These are phyloP conservation scores for Curvularia lunata DNA, from an alignment of 2,329 filamentous ascomycete genomes.

Conservation along the genomic window DNA sequence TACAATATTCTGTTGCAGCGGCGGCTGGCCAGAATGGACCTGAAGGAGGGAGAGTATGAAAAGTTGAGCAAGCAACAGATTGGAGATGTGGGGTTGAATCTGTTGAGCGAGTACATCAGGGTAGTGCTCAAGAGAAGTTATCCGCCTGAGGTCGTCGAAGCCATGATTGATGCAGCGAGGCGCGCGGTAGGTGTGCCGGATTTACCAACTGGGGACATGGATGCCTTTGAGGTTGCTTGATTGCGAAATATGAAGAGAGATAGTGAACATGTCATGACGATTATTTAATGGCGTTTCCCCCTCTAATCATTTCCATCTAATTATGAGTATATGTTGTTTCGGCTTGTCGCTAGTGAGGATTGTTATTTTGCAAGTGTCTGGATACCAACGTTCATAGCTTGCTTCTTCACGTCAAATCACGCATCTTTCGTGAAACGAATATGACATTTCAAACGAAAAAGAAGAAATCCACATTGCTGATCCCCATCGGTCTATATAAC, in stretches of 20 bases:
- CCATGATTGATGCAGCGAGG: conserved; percentile 38
- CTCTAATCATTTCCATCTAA: no score
- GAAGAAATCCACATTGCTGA: not conserved
- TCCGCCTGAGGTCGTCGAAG: conserved; percentile 34
- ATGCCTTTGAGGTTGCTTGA: conserved; percentile 34
- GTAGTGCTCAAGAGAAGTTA: conserved; percentile 34
- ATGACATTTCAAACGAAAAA: no score
- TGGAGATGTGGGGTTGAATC: conserved; percentile 34
- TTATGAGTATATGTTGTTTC: no score
- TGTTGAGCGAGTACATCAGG: conserved; percentile 43
- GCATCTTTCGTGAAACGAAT: no score
- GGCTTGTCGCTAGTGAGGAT: no score
- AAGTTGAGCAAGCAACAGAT: conserved; percentile 29
- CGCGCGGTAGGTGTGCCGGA: conserved; percentile 32
- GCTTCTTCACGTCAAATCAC: no score
- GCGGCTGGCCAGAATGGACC: conserved; percentile 27
- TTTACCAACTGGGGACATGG: conserved; percentile 41
- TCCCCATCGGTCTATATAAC: not conserved
- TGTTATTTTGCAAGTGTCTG: no score
- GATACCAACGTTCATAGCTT: no score
- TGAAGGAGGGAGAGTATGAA: conserved; percentile 19
- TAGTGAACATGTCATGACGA: not conserved
- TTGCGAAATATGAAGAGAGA: not conserved
- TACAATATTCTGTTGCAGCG: conserved; percentile 30
- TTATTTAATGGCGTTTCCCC: not conserved